Evolutionary conservation across 1,284 basidiomycete species (phyloP).

Genomic region (Pholiota adiposa): DNA sequence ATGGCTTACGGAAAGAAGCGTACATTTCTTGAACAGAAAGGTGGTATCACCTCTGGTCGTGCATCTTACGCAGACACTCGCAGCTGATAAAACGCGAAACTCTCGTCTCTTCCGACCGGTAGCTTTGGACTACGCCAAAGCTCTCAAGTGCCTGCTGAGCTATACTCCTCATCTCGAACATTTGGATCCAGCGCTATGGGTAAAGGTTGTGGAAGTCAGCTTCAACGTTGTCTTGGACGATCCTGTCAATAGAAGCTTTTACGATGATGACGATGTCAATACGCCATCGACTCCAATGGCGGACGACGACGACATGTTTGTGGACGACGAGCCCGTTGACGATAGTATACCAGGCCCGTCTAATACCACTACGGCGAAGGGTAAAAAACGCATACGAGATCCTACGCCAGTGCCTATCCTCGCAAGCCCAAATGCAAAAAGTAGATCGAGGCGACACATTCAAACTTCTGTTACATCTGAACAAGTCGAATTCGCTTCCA

Average conservation of each 20-base stretch:
- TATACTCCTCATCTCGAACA: constrained; percentile 82
- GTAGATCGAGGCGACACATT: constrained; percentile 16
- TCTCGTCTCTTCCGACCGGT: constrained; percentile 66
- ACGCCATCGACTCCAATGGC: constrained; percentile 18
- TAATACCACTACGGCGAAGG: constrained; percentile 36
- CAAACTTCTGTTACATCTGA: constrained; percentile 51
- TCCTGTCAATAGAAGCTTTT: constrained; percentile 47
- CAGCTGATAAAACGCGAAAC: constrained; percentile 40
- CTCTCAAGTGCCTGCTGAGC: constrained; percentile 62
- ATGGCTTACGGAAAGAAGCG: constrained; percentile 68
- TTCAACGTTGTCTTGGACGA: constrained; percentile 81
- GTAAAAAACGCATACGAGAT: constrained; percentile 20
- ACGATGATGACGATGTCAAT: constrained; percentile 37
- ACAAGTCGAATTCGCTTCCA: constrained; percentile 71
- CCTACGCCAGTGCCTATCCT: constrained; percentile 14
- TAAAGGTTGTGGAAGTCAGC: constrained; percentile 65
- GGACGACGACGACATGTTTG: constrained; percentile 34
- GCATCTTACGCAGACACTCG: constrained; percentile 70
- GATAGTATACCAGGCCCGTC: constrained; percentile 27
- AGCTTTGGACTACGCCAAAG: constrained; percentile 82
- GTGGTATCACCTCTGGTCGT: constrained; percentile 60
- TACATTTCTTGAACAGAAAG: constrained; percentile 55
- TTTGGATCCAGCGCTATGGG: constrained; percentile 71
- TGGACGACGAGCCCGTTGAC: constrained; percentile 36
- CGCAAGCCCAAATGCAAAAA: constrained; percentile 17